A percentile compares a stretch with the other conserved stretches of the same genome.
Conservation (phyloP, 208 protist species). For the Leishmania tropica region DNA sequence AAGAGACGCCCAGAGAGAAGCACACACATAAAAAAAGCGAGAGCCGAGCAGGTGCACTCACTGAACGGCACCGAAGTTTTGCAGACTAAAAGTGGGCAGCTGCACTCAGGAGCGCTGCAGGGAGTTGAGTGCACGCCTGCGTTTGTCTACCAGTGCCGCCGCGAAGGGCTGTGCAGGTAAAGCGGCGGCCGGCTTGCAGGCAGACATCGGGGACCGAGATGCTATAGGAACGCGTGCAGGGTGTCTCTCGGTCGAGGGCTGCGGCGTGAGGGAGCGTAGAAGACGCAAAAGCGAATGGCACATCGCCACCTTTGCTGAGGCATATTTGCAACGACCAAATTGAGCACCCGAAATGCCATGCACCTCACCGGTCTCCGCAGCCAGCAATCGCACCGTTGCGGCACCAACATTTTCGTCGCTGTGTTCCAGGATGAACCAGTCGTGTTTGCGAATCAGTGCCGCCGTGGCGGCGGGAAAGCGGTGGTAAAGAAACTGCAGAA, state of each 20-base stretch:
- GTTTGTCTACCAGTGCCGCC: not conserved
- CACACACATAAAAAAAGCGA: not conserved
- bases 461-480: constrained; percentile 34
- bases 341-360: constrained; percentile 33
- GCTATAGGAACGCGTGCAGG: not conserved
- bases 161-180: not conserved
- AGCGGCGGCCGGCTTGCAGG: not conserved
- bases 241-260: not conserved
- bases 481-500: constrained; percentile 50
- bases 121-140: constrained; percentile 17
- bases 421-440: constrained; percentile 58
- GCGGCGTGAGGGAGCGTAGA: constrained; percentile 7
- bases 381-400: constrained; percentile 35
- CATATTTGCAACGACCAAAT: constrained; percentile 43
- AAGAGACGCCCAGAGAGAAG: not conserved
- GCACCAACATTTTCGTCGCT: constrained; percentile 32
- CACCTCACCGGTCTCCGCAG: constrained; percentile 9
- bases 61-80: not conserved
- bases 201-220: not conserved
- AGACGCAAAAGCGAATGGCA: constrained; percentile 39
- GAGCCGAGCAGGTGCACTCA: not conserved
- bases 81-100: not conserved
- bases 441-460: constrained; percentile 33
- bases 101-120: not conserved
- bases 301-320: constrained; percentile 41